Evolutionary conservation across 371 early-diverging fungal genomes (phyloP).

Genomic region (Amoeboaphelidium occidentale): DNA sequence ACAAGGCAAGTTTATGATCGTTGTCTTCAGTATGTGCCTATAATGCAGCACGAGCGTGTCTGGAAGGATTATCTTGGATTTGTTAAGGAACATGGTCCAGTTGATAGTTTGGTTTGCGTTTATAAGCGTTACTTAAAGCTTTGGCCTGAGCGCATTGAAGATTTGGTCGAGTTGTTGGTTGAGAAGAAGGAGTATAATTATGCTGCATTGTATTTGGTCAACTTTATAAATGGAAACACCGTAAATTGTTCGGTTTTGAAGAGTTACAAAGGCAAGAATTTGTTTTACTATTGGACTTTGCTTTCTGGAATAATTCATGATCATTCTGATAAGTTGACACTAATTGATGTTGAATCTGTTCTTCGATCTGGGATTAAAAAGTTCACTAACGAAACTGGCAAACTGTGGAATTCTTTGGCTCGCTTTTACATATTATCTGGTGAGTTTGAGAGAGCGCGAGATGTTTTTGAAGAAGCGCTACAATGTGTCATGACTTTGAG

Average conservation of each 20-base stretch:
- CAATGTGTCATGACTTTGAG: conserved; percentile 56
- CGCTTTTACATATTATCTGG: conserved; percentile 50
- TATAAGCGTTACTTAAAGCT: conserved; percentile 60
- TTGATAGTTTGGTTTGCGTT: conserved; percentile 44
- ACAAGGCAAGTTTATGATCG: conserved; percentile 69
- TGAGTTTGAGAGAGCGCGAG: conserved; percentile 57
- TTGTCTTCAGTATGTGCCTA: conserved; percentile 64
- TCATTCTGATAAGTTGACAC: background rate
- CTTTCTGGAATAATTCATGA: too few relatives aligned
- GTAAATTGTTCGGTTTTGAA: too few relatives aligned
- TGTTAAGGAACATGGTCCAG: conserved; percentile 49
- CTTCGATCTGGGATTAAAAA: conserved; percentile 64
- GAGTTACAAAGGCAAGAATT: too few relatives aligned
- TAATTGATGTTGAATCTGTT: conserved; percentile 28
- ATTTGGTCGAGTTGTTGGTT: conserved; percentile 15
- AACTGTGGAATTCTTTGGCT: conserved; percentile 65
- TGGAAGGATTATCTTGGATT: conserved; percentile 69
- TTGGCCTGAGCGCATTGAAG: background rate
- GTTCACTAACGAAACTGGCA: conserved; percentile 62
- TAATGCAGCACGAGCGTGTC: conserved; percentile 69
- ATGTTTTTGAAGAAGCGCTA: conserved; percentile 81
- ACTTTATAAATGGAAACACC: conserved; percentile 7
- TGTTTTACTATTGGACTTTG: too few relatives aligned
- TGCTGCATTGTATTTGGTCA: background rate
- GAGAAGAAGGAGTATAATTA: conserved; percentile 17